These are phyloP conservation scores for Aquanectria penicillioides DNA, from an alignment of 2,329 filamentous ascomycete species.

Conservation along the genomic window DNA sequence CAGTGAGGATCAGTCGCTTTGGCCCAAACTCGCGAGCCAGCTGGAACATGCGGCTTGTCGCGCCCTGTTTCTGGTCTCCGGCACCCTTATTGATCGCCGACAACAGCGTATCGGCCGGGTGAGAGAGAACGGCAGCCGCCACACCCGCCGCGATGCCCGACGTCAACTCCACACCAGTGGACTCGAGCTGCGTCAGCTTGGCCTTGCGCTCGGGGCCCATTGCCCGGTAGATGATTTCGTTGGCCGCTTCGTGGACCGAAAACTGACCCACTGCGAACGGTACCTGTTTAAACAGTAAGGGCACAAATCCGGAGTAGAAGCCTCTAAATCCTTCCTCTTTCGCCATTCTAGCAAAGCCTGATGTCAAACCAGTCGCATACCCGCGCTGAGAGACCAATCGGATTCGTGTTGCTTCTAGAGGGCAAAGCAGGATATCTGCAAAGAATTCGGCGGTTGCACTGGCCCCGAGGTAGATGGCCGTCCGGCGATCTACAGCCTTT, in stretches of 20 bases:
- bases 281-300: conserved; percentile 87
- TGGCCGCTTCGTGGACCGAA: conserved; percentile 89
- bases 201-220: conserved; percentile 76
- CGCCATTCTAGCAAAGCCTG: conserved; percentile 79
- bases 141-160: conserved; percentile 90
- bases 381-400: conserved; percentile 85
- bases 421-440: conserved; percentile 85
- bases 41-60: conserved; percentile 62
- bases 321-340: conserved; percentile 80
- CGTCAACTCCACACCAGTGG: conserved; percentile 85
- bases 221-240: conserved; percentile 76
- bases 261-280: conserved; percentile 96
- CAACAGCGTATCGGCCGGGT: conserved; percentile 79
- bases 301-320: conserved; percentile 92
- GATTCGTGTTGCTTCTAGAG: conserved; percentile 83
- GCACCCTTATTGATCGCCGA: conserved; percentile 67
- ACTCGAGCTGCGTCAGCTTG: conserved; percentile 73
- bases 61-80: conserved; percentile 58
- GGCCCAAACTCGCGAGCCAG: conserved; percentile 63
- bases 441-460: conserved; percentile 77
- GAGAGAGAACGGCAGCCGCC: conserved; percentile 87
- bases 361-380: conserved; percentile 77
- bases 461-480: conserved; percentile 76
- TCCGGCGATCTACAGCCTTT: conserved; percentile 55
- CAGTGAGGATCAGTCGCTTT: conserved; percentile 56